Base-by-base conservation (phyloP, 306 rosid genomes). In the Lathyrus sativus region DNA sequence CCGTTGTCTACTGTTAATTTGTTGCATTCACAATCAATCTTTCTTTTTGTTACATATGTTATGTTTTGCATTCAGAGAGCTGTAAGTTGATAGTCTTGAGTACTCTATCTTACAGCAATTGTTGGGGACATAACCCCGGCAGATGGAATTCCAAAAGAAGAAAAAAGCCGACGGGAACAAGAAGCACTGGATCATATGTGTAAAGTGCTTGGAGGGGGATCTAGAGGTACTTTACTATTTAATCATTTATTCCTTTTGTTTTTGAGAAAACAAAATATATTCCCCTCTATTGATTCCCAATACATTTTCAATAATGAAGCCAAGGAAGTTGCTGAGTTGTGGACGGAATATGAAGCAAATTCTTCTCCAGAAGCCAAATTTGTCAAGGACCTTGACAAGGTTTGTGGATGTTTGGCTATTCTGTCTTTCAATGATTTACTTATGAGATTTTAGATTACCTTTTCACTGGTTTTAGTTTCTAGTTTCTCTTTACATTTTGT, bases 341-440 rank as follows among this genome's bases (percentile, higher is more conserved):
- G 98, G 98, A 66, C 63, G 83, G 98, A 92, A 38, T 92, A 92
- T 65, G 98, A 89, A 79, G 74, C 78, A 50, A 88, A 85, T 74
- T 83, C 88, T 69, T 84, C 98, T 8, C 84, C 79, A 43, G 96
- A 90, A 86, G 96, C 98, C 68, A 82, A 92, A 88, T 77, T 89
- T 74, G 96, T 92, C 39, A 88, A 92, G 85, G 96, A 92, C 81
- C 85, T 92, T 60, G 96, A 92, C 48, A 92, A 92, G 84, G 95
- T 89, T 76, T 42, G 61, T 54, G 48, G 39, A 31, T 7, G 22
- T 22, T 39, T 37, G 15, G 33, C 15, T 50, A 31, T 49, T 69
- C 11, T 71, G 37, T 65, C 22, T 62, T 65, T 68, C 48, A 67
- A 28, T 15, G 68, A 71, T 58, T 57, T 18, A 71, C 9, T n/a